Conservation (phyloP, 257 asterid genomes). For the Sherardia arvensis region DNA sequence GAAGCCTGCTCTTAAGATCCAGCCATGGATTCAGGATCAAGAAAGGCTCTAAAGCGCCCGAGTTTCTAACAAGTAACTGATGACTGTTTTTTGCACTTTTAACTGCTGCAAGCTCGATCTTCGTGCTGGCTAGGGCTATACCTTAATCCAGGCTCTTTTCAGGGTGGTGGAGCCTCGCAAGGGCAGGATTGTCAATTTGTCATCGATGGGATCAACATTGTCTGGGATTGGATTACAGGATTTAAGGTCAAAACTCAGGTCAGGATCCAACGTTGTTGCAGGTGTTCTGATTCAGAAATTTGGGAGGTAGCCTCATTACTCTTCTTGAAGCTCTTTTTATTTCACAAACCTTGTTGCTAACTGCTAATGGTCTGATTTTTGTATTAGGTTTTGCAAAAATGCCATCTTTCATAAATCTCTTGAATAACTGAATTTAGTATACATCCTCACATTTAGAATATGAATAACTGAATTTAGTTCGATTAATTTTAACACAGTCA, state of each 20-base stretch:
- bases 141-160: conserved; percentile 78
- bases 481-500: no score
- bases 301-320: conserved; percentile 49
- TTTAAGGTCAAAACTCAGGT: conserved; percentile 54
- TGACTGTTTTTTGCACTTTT: conserved; percentile 52
- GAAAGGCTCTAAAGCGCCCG: conserved; percentile 49
- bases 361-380: background rate
- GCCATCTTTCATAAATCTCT: conserved; percentile 57
- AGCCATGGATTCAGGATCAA: conserved; percentile 29
- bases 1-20: conserved; percentile 43
- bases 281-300: conserved; percentile 50
- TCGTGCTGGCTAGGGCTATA: conserved; percentile 66
- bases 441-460: background rate
- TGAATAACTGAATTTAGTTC: no score
- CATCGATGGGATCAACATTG: conserved; percentile 59
- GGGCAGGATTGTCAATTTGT: conserved; percentile 52
- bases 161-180: conserved; percentile 63
- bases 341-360: background rate
- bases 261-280: conserved; percentile 82
- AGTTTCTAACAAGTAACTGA: conserved; percentile 34
- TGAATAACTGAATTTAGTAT: conserved; percentile 50
- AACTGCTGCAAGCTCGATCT: conserved; percentile 71
- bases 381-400: conserved; percentile 57
- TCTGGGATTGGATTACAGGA: conserved; percentile 64
- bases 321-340: no score